Evolutionary conservation across 495 filamentous ascomycete species (phyloP), one percentile per base, ranked within the genome.

Genomic region (Pseudoneurospora amorphoporcata): DNA sequence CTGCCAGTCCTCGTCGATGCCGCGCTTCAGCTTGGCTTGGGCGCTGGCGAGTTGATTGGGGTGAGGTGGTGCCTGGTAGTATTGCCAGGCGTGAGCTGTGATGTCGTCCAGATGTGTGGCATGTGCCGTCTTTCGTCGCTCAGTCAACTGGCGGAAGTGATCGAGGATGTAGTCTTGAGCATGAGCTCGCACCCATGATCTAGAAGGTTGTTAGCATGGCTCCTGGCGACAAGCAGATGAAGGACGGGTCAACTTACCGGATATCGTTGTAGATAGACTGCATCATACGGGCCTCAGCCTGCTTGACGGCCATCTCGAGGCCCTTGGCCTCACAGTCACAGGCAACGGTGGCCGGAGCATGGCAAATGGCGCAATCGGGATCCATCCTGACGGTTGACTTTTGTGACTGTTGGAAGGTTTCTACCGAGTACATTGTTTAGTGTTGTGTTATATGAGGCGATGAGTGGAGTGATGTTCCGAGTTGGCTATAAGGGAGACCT

Each of bases 1-100:
- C 75, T 87, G 84, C 91, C 91, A 93, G 82, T 93, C 91, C 42
- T 90, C 90, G 76, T 92, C 90, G 78, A 92, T 89, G 74, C 89
- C 91, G 43, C 86, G 83, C 79, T 91, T 90, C 70, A 92, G 84
- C 73, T 85, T 82, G 8, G 83, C 82, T 74, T 91, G 85, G 35
- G 88, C 89, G 39, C 85, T 84, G 32, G 84, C 80, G 39, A 92
- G 83, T 77, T 91, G 84, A 74, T 80, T 84, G 14, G 86, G 87
- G 71, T 88, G 86, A 43, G 87, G 87, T 32, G 82, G 83, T 1
- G 83, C 80, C 73, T 82, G 81, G 79, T 86, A 88, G 77, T 86
- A 86, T 79, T 89, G 88, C 61, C 87, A 84, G 68, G 84, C 83
- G 76, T 89, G 87, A 58, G 86, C 84, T 14, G 82, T 86, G 69